Percentiles rank a stretch among this genome's conserved stretches.
phyloP scores from a whole-genome alignment of 306 rosid species.

The Cicer chorassanicum region DNA sequence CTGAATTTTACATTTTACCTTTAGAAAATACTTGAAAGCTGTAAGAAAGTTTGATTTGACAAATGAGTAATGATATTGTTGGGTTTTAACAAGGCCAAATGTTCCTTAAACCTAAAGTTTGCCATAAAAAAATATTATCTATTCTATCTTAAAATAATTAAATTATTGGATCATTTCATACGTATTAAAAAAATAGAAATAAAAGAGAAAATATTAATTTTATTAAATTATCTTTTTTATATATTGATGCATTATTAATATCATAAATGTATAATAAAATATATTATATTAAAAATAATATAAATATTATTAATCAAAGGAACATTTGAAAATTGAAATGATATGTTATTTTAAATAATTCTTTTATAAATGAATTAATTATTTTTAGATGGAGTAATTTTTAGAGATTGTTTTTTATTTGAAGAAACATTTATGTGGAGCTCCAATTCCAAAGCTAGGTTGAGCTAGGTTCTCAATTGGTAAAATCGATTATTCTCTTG shows the following conservation, averaged over 20 bases:
- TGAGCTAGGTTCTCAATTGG: not conserved
- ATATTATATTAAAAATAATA: too few relatives aligned
- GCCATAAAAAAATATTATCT: slow-evolving; percentile 36
- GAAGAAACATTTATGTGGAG: slow-evolving; percentile 40
- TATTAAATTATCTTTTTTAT: too few relatives aligned
- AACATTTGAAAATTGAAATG: too few relatives aligned
- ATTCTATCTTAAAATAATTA: too few relatives aligned
- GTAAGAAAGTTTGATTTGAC: slow-evolving; percentile 50
- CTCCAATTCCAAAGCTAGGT: slow-evolving; percentile 44
- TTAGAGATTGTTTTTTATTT: slow-evolving; percentile 48
- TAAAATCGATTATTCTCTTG: slow-evolving; percentile 35
- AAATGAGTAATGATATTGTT: slow-evolving; percentile 54
- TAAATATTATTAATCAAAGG: too few relatives aligned
- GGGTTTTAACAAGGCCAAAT: slow-evolving; percentile 63
- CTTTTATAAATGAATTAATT: too few relatives aligned
- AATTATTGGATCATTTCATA: too few relatives aligned
- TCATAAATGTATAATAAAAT: too few relatives aligned
- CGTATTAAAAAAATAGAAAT: too few relatives aligned
- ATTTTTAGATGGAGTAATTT: not conserved
- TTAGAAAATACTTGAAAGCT: not conserved
- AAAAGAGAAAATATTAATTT: too few relatives aligned
- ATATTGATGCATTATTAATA: too few relatives aligned
- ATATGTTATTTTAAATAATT: too few relatives aligned
- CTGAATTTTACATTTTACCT: not conserved
- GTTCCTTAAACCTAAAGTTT: slow-evolving; percentile 48